phyloP scores from a whole-genome alignment of 768 basidiomycete genomes.

The Auricularia sp. region DNA sequence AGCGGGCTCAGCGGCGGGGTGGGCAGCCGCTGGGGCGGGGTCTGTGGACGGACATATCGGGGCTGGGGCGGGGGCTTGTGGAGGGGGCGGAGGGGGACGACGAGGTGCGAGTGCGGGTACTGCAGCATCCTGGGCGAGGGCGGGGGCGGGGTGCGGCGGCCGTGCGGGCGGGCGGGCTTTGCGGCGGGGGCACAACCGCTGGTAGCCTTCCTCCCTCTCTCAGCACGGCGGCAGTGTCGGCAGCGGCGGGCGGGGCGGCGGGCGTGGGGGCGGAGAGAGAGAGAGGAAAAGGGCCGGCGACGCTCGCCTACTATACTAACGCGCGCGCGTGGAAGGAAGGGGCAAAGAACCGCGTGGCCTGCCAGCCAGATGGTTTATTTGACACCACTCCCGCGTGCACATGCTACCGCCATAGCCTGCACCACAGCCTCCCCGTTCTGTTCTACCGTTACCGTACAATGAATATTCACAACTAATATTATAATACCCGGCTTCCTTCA shows the following conservation, averaged over 20 bases:
- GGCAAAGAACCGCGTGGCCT: constrained; percentile 2
- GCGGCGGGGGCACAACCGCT: constrained; percentile 5
- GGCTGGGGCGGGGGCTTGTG: constrained; percentile 23
- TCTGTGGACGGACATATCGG: constrained; percentile 8
- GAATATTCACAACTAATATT: too few species aligned
- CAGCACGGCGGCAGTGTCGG: neutral
- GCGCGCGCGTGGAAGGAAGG: neutral
- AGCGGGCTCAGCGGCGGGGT: constrained; percentile 13
- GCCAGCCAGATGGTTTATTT: neutral
- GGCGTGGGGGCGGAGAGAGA: constrained; percentile 5
- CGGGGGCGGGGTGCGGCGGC: constrained; percentile 35
- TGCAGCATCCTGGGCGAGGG: neutral
- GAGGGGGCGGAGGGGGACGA: constrained; percentile 23
- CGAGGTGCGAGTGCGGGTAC: constrained; percentile 12
- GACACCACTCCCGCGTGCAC: neutral
- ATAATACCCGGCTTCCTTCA: constrained; percentile 29
- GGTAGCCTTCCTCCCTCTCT: neutral
- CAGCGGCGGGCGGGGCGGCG: neutral
- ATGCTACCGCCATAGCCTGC: neutral
- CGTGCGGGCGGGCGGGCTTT: constrained; percentile 29
- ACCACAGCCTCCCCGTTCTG: neutral
- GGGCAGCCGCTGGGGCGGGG: constrained; percentile 16
- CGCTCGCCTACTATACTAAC: constrained; percentile 3
- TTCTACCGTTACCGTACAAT: neutral
- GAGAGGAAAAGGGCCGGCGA: constrained; percentile 4